Base-by-base conservation (phyloP, 768 basidiomycete species). In the Xerocomellus amylosporus region DNA sequence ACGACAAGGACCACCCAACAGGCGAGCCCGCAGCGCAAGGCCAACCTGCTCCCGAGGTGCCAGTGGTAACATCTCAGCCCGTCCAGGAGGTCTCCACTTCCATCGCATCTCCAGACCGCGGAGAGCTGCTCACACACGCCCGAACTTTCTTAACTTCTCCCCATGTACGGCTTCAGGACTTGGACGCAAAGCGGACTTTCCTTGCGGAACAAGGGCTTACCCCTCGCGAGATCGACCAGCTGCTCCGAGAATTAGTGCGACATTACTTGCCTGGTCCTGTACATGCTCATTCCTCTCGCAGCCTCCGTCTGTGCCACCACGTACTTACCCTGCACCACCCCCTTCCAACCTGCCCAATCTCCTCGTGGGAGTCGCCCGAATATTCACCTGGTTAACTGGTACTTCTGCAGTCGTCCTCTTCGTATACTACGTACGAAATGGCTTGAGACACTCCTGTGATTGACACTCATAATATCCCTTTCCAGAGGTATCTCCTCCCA, bases 331-430 rank as follows among this genome's bases (percentile, higher is more conserved):
- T 4, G 81, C 79, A 55, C 79, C 76, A 12, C 80, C 83, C 5
- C 87, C 87, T 3, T 90, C 88, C 4, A 82, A 79, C 60, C 71
- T 91, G 1, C 88, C 88, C 0, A 76, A 77, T 42, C 76, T 90
- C 37, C 71, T 91, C n/a, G 67, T 84, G 12, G 87, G 84, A 3
- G 69, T 85, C 17, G 70, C 75, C 24, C 79, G 86, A 40, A 69
- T 89, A 19, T 78, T 87, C 46, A 72, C 73, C 8, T 91, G 88
- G 90, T 64, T 88, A 52, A 75, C 79, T 2, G 86, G 89, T 6
- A 79, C 85, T 10, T 84, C 85, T 42, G 79, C 82, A 1, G 69
- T 76, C 2, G 64, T 87, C 12, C 62, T 86, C 15, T 73, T 88
- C 48, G 60, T 86, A 43, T 90, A 88, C 71, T 82, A 87, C 59